Base-by-base conservation (phyloP, 1,139 yeast species). In the Diutina ranongensis region DNA sequence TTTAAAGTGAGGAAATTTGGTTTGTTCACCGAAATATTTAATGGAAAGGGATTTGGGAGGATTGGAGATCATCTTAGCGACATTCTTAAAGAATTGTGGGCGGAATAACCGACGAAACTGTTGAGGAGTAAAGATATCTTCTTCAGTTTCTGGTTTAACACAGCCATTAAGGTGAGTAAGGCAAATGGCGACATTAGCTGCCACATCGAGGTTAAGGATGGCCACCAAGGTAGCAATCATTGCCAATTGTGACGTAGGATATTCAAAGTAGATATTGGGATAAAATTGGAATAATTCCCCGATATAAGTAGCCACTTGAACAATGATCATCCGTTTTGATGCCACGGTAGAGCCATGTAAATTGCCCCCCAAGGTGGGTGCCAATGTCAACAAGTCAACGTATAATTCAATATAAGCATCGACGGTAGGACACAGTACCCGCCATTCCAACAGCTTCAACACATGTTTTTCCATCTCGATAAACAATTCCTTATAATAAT, bases 401-500 rank as follows among this genome's bases (percentile, higher is more conserved):
- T 69, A 70, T 46, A 80, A 60, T 55, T 81, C 87, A 49, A 80
- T 64, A 54, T 78, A 79, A 4, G 74, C 64, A 59, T 80, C 87
- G 53, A 77, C 74, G 8, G 84, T 77, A 21, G 85, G 78, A 44
- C 69, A 61, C 45, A 72, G 66, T 42, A 78, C 65, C 54, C 71
- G 65, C 84, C 84, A 79, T 47, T 71, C 67, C 49, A 78, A 62
- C 7, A 76, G 66, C 61, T 76, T 79, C 49, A 82, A 64, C 44
- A 82, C 70, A 54, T 78, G 82, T 51, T 79, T 71, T 58, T 83
- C 92, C 79, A 80, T 78, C 55, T 78, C 81, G 48, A 78, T 64
- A 55, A 83, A 81, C 47, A 78, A 67, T 49, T 72, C 68, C 52
- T 76, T 76, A 40, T 76, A 68, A 59, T 78, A 78, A 54, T 79